phyloP scores from a whole-genome alignment of 371 early-diverging fungal species.

The Parasitella parasitica region DNA sequence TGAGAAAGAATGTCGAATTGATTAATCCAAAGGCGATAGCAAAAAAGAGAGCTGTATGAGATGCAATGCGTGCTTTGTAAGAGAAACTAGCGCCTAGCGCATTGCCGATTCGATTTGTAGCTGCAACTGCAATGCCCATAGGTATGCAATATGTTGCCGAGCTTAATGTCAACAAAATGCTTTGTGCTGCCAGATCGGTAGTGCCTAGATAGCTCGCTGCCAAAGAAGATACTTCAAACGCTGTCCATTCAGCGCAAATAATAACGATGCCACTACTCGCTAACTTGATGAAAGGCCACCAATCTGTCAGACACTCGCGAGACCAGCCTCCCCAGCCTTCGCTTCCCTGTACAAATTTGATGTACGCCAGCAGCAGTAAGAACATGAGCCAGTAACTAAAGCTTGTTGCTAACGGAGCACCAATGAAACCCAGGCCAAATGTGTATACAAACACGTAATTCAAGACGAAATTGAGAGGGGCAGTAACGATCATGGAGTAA shows the following conservation, averaged over 20 bases:
- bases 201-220: conserved; percentile 77
- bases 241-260: conserved; percentile 79
- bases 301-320: conserved; percentile 59
- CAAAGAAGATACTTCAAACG: conserved; percentile 44
- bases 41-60: conserved; percentile 48
- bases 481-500: conserved; percentile 63
- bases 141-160: conserved; percentile 72
- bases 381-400: conserved; percentile 76
- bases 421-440: conserved; percentile 72
- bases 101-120: conserved; percentile 84
- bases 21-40: conserved; percentile 41
- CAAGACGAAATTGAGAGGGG: conserved; percentile 74
- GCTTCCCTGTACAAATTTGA: conserved; percentile 64
- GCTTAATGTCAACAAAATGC: conserved; percentile 73
- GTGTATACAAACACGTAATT: conserved; percentile 78
- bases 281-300: conserved; percentile 68
- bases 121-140: conserved; percentile 71
- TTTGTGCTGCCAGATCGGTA: conserved; percentile 81
- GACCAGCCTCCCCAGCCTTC: conserved; percentile 89
- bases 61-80: conserved; percentile 44
- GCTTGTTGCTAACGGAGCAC: conserved; percentile 82
- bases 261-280: conserved; percentile 73
- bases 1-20: conserved; percentile 39
- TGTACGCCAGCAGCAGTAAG: conserved; percentile 60
- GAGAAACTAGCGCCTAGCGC: conserved; percentile 56